phyloP scores from a whole-genome alignment of 1,139 yeast species.

The Maudiozyma humilis region DNA sequence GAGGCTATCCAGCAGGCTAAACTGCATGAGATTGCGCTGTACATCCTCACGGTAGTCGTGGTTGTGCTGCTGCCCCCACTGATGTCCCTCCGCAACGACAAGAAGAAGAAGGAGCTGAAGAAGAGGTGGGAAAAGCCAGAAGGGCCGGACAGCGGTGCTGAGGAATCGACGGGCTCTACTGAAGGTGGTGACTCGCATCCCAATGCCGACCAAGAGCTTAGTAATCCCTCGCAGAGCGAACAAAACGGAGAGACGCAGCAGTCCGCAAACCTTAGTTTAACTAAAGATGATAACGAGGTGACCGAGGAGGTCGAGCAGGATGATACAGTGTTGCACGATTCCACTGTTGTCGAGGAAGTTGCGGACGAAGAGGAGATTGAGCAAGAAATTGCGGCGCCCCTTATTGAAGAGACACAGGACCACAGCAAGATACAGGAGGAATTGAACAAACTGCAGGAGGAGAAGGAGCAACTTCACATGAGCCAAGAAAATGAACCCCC shows the following conservation, averaged over 20 bases:
- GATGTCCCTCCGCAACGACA: not conserved
- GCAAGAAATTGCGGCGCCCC: not conserved
- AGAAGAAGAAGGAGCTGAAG: not conserved
- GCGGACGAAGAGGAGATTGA: not conserved
- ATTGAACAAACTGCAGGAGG: not conserved
- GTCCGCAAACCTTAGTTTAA: constrained; percentile 1
- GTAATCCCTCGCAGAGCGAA: not conserved
- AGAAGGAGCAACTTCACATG: not conserved
- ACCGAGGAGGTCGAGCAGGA: not conserved
- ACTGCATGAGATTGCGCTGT: not conserved
- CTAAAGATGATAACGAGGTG: not conserved
- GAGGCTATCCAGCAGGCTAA: not conserved
- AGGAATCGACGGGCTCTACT: too few relatives aligned
- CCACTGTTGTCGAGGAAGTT: not conserved
- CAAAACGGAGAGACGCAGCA: constrained; percentile 1
- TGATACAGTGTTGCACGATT: not conserved
- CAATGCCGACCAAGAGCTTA: not conserved
- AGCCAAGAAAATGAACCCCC: not conserved
- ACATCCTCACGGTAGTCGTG: not conserved
- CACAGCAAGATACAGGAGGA: not conserved
- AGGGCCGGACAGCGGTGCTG: not conserved
- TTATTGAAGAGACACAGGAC: not conserved
- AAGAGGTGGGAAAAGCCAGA: not conserved
- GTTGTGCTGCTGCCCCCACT: constrained; percentile 1
- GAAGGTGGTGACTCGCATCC: not conserved